Evolutionary conservation across 768 basidiomycete species (phyloP), one percentile per base, ranked within the genome.

Genomic region (Leucocoprinus leucothites): DNA sequence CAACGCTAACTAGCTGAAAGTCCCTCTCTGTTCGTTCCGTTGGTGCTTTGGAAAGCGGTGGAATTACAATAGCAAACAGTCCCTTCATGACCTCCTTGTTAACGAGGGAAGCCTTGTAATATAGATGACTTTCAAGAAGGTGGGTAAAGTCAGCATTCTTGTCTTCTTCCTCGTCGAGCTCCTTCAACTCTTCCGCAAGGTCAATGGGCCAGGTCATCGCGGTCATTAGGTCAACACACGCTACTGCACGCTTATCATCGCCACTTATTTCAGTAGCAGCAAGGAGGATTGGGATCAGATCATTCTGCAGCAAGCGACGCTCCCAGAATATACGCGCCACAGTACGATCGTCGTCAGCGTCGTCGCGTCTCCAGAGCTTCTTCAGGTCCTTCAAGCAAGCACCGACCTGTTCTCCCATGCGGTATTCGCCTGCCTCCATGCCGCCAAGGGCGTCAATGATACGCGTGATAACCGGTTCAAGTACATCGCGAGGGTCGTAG

Each of bases 121-220:
- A 76, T 24, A 92, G 72, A 67, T 98, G 96, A 60, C 88, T 89
- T 63, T 81, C 69, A 43, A 87, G 68, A 6, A 98, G 79, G 57
- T 87, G 85, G 0, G 93, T 93, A 69, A 94, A 98, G 67, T 99
- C 97, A 14, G 91, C 84, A 16, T 86, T 84, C 57, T 81, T 83
- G 69, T 91, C 90, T 18, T 83, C 61, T 36, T 87, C 90, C 42
- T 94, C 90, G 65, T 89, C 87, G 51, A 98, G 82, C 65, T 98
- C 97, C 63, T 89, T 90, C 59, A 99, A 76, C 70, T 98, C 97
- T 63, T 92, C 90, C 0, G 93, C 90, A 59, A 98, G 76, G 69
- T 98, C 92, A 51, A 99, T 96, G 0, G 97, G 97, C 97, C 97
- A 99, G 1, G 96, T 98, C 91, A 99, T 91, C 0, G 95, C 94